Evolutionary conservation across 305 asterid genomes (phyloP).

Genomic region (Fraxinus latifolia): DNA sequence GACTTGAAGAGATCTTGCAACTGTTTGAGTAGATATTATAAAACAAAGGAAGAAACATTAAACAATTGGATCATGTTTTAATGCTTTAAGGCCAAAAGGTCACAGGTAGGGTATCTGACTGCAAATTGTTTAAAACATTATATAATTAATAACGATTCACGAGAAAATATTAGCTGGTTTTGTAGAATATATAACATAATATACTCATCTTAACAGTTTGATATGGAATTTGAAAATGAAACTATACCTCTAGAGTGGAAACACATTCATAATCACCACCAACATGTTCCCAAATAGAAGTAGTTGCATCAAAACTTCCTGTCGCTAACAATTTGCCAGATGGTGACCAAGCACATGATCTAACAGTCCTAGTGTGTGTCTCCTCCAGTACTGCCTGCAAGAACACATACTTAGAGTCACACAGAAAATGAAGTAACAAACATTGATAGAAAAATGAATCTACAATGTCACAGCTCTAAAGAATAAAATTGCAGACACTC

Average conservation of each 20-base stretch:
- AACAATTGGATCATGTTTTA: background rate
- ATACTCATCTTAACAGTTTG: background rate
- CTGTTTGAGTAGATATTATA: background rate
- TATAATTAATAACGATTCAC: background rate
- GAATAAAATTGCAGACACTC: background rate
- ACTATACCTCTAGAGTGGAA: conserved; percentile 72
- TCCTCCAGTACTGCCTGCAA: conserved; percentile 84
- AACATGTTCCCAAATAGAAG: conserved; percentile 73
- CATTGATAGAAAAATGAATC: background rate
- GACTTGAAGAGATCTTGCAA: background rate
- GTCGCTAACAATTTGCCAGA: conserved; percentile 67
- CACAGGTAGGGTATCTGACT: background rate
- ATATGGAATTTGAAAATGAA: background rate
- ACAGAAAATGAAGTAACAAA: background rate
- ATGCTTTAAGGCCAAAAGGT: background rate
- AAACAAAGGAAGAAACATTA: background rate
- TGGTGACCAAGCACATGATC: conserved; percentile 94
- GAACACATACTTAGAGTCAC: background rate
- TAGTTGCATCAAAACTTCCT: conserved; percentile 91
- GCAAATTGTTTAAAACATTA: background rate
- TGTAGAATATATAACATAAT: background rate
- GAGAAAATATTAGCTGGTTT: background rate
- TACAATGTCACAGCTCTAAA: background rate
- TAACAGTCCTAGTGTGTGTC: conserved; percentile 76
- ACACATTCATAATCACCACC: conserved; percentile 69